phyloP scores from a whole-genome alignment of 352 stramenopile species.

The Globisporangium okanoganense region DNA sequence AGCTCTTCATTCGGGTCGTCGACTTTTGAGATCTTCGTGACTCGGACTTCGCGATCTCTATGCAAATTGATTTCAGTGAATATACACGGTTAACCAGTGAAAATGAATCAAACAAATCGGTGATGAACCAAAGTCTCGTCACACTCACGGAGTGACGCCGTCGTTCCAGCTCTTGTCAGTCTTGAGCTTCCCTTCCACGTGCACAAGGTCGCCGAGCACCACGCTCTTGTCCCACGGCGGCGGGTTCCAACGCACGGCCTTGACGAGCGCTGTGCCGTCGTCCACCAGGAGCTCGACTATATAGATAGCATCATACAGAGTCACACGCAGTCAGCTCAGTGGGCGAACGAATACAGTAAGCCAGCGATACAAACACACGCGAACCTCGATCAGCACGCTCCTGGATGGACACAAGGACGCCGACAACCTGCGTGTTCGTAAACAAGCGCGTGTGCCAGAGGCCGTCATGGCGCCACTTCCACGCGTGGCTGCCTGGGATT shows the following conservation, averaged over 20 bases:
- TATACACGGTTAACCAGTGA: too few species aligned
- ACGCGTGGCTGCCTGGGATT: conserved; percentile 55
- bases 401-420: conserved; percentile 56
- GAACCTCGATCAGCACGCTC: conserved; percentile 50
- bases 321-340: not conserved
- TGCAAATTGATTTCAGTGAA: too few species aligned
- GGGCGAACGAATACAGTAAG: not conserved
- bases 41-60: conserved; percentile 54
- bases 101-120: not conserved
- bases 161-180: conserved; percentile 40
- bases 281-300: conserved; percentile 72
- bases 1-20: conserved; percentile 74
- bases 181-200: conserved; percentile 74
- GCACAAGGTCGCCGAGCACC: conserved; percentile 63
- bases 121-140: not conserved
- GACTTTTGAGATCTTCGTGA: conserved; percentile 42
- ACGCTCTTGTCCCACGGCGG: conserved; percentile 14
- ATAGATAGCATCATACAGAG: not conserved
- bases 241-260: conserved; percentile 46
- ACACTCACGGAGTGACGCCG: conserved; percentile 16
- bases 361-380: not conserved
- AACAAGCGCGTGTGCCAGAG: conserved; percentile 34
- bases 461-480: conserved; percentile 23
- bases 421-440: conserved; percentile 66
- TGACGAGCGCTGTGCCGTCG: conserved; percentile 64